Evolutionary conservation across 2,329 filamentous ascomycete species (phyloP), one percentile per base, ranked within the genome.

Genomic region (Aspergillus sp.): DNA sequence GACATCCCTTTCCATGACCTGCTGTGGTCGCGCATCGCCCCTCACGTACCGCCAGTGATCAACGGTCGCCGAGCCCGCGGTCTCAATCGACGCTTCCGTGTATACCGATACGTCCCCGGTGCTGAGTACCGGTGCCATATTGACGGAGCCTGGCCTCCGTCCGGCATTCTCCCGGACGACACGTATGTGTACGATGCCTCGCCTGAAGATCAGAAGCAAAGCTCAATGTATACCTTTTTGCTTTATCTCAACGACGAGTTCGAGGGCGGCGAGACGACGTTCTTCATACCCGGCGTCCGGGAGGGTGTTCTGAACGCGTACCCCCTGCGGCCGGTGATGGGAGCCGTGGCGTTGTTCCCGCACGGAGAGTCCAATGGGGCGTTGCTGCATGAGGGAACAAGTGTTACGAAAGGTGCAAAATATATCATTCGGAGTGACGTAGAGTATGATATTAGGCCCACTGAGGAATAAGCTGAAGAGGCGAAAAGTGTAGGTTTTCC

Each of bases 351-450:
- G 0, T 78, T 91, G 3, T 90, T 91, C 62, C 87, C 88, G 0
- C 88, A 91, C 57, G 88, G 88, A 0, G 88, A 90, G 65, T 82
- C 85, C 0, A 82, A 83, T 46, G 87, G 86, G 0, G 87, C 86
- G 5, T 71, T 90, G 56, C 67, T 91, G 59, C 88, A 91, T 65
- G 88, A 90, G 69, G 88, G 88, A 0, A 90, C 88, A 0, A 88
- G 88, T 0, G 88, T 91, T 0, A 80, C 82, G n/a, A 85, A 84
- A 65, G 87, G 86, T 0, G 85, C 85, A 0, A 84, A 84, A 71
- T 91, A 90, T 69, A 86, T 91, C 1, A 90, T 90, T 49, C 74
- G 88, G 57, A 90, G 87, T 0, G 88, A 91, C 70, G 84, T 91
- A 4, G 84, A 89, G 71, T 91, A 90, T 63, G 88, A 90, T 71